Evolutionary conservation across 2,329 filamentous ascomycete species (phyloP).

Genomic region (Colletotrichum zoysiae): DNA sequence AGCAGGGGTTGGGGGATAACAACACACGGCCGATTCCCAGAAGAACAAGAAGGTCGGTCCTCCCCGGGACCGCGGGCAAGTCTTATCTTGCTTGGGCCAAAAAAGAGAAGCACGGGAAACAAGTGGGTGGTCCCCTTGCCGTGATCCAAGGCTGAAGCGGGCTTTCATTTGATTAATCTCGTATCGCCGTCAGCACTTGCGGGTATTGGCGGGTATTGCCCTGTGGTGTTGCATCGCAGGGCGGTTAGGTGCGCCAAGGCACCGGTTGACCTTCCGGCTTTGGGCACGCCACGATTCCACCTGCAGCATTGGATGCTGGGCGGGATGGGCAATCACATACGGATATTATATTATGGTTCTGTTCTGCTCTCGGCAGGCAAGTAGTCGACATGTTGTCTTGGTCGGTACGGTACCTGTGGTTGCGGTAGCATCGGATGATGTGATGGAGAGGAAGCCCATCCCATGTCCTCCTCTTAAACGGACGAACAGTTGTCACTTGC

Average conservation of each 20-base stretch:
- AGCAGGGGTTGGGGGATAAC: not conserved
- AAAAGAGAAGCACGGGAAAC: too few relatives aligned
- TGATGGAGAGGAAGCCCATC: not conserved
- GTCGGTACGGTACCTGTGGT: not conserved
- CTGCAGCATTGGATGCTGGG: conserved; percentile 9
- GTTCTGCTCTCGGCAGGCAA: not conserved
- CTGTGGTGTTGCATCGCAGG: conserved; percentile 18
- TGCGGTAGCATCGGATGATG: not conserved
- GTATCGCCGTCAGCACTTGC: not conserved
- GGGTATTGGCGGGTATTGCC: not conserved
- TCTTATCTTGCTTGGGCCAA: not conserved
- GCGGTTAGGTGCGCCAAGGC: conserved; percentile 19
- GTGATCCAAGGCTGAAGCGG: too few relatives aligned
- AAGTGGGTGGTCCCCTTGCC: not conserved
- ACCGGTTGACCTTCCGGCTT: conserved; percentile 17
- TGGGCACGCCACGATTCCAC: conserved; percentile 3
- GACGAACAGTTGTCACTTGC: not conserved
- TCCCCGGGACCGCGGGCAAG: too few relatives aligned
- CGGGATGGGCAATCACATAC: too few relatives aligned
- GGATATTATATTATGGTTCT: too few relatives aligned
- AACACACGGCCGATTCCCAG: not conserved
- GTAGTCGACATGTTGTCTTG: not conserved
- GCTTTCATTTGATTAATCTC: not conserved
- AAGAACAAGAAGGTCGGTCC: too few relatives aligned
- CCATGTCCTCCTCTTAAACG: too few relatives aligned